Conservation (phyloP, 2,329 filamentous ascomycete genomes). For the Aspergillus sp. region DNA sequence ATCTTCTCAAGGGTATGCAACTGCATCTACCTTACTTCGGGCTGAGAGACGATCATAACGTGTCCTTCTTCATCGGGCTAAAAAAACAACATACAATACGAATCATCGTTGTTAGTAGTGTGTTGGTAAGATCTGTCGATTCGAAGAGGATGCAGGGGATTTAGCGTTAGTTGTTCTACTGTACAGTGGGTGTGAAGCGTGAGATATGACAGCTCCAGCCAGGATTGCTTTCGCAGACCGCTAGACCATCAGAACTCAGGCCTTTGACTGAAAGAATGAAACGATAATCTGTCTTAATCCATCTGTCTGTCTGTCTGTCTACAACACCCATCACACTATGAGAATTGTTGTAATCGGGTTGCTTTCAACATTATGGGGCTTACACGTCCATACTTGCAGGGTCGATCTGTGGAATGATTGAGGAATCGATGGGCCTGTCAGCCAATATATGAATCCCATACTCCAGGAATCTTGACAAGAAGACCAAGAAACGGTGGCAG, state of each 20-base stretch:
- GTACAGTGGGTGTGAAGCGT: background rate
- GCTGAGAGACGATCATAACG: slow-evolving; percentile 6
- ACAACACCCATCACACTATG: background rate
- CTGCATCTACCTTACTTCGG: slow-evolving; percentile 5
- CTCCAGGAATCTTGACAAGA: slow-evolving; percentile 1
- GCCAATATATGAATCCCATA: background rate
- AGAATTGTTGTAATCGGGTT: background rate
- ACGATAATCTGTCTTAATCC: background rate
- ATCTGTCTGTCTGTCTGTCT: background rate
- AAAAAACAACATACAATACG: background rate
- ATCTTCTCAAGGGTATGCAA: background rate
- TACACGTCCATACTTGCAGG: slow-evolving; percentile 1
- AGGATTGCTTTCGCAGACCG: slow-evolving; percentile 14
- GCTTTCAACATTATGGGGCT: background rate
- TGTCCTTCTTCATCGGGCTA: slow-evolving; percentile 6
- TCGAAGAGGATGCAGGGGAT: slow-evolving; percentile 12
- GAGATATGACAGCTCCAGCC: slow-evolving; percentile 24
- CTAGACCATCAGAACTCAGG: slow-evolving; percentile 18
- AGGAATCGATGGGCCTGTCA: background rate
- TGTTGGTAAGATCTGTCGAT: slow-evolving; percentile 3
- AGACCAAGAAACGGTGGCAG: background rate
- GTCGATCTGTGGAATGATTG: background rate
- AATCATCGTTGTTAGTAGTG: background rate
- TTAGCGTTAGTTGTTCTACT: slow-evolving; percentile 1
- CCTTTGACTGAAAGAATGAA: background rate